A percentile compares a stretch with the other conserved stretches of the same genome.
Conservation (phyloP, 495 filamentous ascomycete species). For the Penicillium atrosanguineum region DNA sequence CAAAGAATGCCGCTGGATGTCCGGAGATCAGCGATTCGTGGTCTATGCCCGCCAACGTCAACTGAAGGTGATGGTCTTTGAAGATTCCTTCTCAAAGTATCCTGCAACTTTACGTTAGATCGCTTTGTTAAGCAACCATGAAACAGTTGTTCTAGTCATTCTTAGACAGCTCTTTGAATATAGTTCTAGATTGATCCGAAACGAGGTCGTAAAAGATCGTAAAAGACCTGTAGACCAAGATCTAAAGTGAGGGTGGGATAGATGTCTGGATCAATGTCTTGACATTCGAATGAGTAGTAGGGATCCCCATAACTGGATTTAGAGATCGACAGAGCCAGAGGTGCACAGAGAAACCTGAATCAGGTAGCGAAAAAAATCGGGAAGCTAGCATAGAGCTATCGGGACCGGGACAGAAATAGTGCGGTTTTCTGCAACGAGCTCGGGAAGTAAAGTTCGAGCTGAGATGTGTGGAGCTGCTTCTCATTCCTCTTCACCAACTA, state of each 20-base stretch:
- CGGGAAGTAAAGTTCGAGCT: not conserved
- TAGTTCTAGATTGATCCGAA: not conserved
- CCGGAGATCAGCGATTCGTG: constrained; percentile 6
- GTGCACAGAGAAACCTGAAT: no score
- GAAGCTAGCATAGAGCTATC: not conserved
- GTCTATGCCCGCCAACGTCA: not conserved
- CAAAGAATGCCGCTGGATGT: not conserved
- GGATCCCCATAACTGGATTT: no score
- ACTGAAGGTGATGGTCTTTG: not conserved
- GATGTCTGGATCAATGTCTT: no score
- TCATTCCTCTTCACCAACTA: not conserved
- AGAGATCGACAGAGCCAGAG: no score
- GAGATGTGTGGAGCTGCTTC: not conserved
- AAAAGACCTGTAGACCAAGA: no score
- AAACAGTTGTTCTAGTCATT: not conserved
- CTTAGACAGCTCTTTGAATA: not conserved
- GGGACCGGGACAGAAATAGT: not conserved
- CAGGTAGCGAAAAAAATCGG: no score
- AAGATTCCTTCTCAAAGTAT: not conserved
- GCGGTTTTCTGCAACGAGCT: not conserved
- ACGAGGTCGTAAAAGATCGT: no score
- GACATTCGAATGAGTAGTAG: no score
- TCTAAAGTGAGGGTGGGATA: no score
- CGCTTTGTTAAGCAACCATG: not conserved
- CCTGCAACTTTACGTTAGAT: no score